Base-by-base conservation (phyloP, 2,329 filamentous ascomycete species). In the Cyphellophora attinorum region DNA sequence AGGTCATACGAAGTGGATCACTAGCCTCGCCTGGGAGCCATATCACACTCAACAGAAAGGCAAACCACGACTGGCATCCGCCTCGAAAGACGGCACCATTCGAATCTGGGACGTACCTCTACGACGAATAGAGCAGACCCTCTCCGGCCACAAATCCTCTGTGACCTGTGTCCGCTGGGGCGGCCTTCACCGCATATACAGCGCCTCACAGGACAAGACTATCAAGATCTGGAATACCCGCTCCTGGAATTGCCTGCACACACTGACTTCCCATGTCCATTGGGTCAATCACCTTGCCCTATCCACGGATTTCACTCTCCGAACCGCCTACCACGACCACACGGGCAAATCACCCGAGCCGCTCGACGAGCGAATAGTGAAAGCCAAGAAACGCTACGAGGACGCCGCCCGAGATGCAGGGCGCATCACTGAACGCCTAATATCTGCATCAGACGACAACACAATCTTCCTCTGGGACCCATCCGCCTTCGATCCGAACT, bases 401-500 rank as follows among this genome's bases (percentile, higher is more conserved):
- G 85, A 86, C 54, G 86, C 86, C 2, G 85, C 85, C 4, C 82
- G 70, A 2, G 70, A 86, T 17, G 75, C 80, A 44, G 82, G 82
- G 16, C 76, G 79, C 51, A 68, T 93, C 14, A 76, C 82, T 1
- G 91, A 98, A 63, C 75, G 84, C 17, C 63, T 96, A 3, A 83
- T 93, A 3, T 93, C 86, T 6, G 91, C 89, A 2, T 89, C 81
- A 46, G 91, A 96, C 54, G 91, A 98, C 58, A 93, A 88, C 57
- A 94, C 88, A 5, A 89, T 98, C 73, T 94, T 86, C 55, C 71
- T 98, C 5, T 98, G 89, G 89, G 84, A 93, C 40, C 88, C 88
- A 0, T 69, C 78, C 6, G 42, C 45, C 5, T 42, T 49, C 11
- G 32, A 41, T 21, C 29, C 34, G 5, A 42, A 46, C 27, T 47